Evolutionary conservation across 257 asterid genomes (phyloP), one percentile per base, ranked within the genome.

Genomic region (Marsdenia floribunda): DNA sequence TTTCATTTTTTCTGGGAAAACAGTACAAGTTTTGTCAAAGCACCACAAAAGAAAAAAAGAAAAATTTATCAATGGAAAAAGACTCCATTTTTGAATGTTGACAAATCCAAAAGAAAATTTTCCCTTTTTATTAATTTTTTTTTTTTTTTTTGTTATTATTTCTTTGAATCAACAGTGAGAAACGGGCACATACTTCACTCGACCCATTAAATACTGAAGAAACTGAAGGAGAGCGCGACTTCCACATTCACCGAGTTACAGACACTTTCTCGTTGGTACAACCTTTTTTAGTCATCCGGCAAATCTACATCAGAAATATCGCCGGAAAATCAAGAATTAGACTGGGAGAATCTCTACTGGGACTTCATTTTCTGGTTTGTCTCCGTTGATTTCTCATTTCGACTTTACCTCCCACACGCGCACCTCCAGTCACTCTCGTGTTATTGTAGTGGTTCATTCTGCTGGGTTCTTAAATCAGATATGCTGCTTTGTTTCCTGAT

Each of bases 311-410:
- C 49, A 49, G 16, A 73, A 44, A 5, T 29, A 71, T 78, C 81
- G 79, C 81, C 81, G 78, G 75, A 65, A 74, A 53, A 29, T 53
- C 80, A 77, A 75, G 72, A 76, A 64, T 15, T 16, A 22, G 52
- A 1, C 49, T 6, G 49, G 11, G 26, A 37, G 4, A 26, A 19
- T 15, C 64, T 76, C 78, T 66, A 37, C 55, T 35, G n/a, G 15
- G 59, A n/a, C 75, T 58, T 71, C 70, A 35, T 11, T 44, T 64
- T 53, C 55, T 50, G 77, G 73, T 61, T 33, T 40, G 68, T 52
- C 37, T 5, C 5, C 6, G 6, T 47, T 35, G 22, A 12, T 46
- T 69, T 69, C 71, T 54, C 72, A 2, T 21, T n/a, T 54, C 16
- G 21, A 24, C 0, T 29, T 60, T 2, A 11, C 19, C 14, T 55